Evolutionary conservation across 2,329 filamentous ascomycete genomes (phyloP), one percentile per base, ranked within the genome.

Genomic region (Cercospora berteroae): DNA sequence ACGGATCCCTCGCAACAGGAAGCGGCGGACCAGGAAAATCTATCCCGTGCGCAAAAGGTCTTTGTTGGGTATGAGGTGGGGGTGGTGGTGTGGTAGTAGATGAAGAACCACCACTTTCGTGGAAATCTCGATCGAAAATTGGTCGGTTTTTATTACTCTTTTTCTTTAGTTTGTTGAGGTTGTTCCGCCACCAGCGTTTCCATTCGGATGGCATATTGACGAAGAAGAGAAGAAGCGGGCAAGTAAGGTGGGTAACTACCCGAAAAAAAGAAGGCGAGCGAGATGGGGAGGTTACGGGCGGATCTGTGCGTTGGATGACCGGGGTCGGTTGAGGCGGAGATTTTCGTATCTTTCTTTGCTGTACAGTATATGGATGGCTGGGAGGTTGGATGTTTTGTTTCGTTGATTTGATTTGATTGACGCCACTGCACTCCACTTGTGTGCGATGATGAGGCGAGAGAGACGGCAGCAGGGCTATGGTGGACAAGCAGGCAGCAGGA

Each of bases 171-270:
- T 64, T 67, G 65, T 63, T 67, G 55, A 67, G 52, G 48, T 64
- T 67, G 56, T 67, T 67, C 55, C 65, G 50, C 65, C 65, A 67
- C 64, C 60, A 60, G 39, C 65, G 58, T 64, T 61, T 55, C 56
- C 44, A 57, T 23, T 20, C 60, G 29, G 60, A 58, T 58, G 65
- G 52, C 59, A 62, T 56, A 6, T 16, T 52, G 39, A 58, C 18
- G 18, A 33, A 52, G 20, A n/a, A 42, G 6, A 61, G 20, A 6
- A 20, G n/a, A 31, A n/a, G n/a, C n/a, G n/a, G n/a, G 25, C 27
- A 16, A n/a, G 20, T 13, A 56, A n/a, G 29, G n/a, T 29, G 20
- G 44, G 29, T 48, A 55, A 25, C 18, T n/a, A 50, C 44, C 18
- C n/a, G n/a, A n/a, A 12, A 39, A 29, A 48, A 62, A 62, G 60